A percentile compares a stretch with the other conserved stretches of the same genome.
Evolutionary conservation across 352 stramenopile species (phyloP).

Genomic region (Phytopythium montanum): DNA sequence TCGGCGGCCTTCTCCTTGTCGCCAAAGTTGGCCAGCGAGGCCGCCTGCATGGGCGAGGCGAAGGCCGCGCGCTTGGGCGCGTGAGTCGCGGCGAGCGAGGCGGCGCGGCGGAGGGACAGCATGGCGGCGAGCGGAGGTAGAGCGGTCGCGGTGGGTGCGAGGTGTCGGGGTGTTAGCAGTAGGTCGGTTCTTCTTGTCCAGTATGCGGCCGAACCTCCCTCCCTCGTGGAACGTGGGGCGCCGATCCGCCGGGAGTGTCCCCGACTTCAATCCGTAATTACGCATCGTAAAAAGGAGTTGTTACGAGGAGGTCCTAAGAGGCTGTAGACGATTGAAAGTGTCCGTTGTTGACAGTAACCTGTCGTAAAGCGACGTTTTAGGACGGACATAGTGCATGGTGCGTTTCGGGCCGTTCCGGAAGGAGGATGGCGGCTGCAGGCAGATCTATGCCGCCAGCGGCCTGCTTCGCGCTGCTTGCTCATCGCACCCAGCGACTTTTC

Average conservation of each 20-base stretch:
- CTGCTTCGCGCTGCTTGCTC: background rate
- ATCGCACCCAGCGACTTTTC: background rate
- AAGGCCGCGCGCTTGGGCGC: slow-evolving; percentile 43
- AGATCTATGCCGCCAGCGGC: too few relatives aligned
- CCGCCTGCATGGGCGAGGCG: slow-evolving; percentile 39
- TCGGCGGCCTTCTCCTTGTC: slow-evolving; percentile 82
- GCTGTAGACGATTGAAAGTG: background rate
- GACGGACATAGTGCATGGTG: background rate
- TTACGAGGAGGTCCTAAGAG: background rate
- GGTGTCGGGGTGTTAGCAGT: background rate
- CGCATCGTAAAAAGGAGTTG: slow-evolving; percentile 13
- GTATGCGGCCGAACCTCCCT: background rate
- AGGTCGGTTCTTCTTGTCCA: slow-evolving; percentile 3
- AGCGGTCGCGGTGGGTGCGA: background rate
- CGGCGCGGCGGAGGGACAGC: slow-evolving; percentile 63
- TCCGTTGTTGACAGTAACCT: too few relatives aligned
- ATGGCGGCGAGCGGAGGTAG: slow-evolving; percentile 25
- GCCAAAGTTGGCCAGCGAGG: slow-evolving; percentile 42
- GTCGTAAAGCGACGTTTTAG: background rate
- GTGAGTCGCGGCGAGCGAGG: slow-evolving; percentile 27
- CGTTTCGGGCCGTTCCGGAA: too few relatives aligned
- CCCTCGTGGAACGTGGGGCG: slow-evolving; percentile 5
- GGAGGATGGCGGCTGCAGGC: background rate
- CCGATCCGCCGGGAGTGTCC: slow-evolving; percentile 11
- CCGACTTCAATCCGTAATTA: slow-evolving; percentile 24